These are phyloP conservation scores for Sclerotinia borealis DNA, from an alignment of 2,329 filamentous ascomycete genomes.

Conservation along the genomic window DNA sequence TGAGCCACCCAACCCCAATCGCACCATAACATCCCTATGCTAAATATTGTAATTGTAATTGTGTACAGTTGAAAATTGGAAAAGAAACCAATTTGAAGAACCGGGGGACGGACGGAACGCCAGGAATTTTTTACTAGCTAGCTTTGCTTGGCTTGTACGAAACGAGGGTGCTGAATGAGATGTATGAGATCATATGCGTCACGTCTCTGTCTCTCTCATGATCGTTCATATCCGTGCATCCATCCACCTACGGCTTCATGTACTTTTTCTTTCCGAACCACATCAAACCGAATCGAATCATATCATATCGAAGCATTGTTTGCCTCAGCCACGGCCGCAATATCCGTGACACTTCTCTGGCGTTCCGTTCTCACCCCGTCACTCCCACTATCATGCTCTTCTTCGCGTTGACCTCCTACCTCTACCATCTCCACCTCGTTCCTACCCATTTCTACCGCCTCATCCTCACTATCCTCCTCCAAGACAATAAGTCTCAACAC, in stretches of 20 bases:
- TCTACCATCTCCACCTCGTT: neutral
- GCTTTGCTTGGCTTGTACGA: too few species aligned
- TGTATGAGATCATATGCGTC: neutral
- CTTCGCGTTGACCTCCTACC: conserved; percentile 27
- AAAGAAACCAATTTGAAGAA: neutral
- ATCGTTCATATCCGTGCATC: neutral
- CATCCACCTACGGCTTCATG: neutral
- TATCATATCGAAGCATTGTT: neutral
- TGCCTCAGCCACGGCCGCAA: neutral
- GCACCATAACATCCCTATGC: neutral
- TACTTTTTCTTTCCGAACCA: too few species aligned
- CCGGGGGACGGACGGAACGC: neutral
- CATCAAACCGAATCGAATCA: neutral
- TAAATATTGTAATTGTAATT: neutral
- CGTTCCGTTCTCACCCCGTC: conserved; percentile 6
- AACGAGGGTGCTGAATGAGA: too few species aligned
- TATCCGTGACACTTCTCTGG: conserved; percentile 8
- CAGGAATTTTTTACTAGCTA: neutral
- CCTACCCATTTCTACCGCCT: conserved; percentile 23
- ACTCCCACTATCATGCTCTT: conserved; percentile 43
- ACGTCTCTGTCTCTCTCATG: neutral
- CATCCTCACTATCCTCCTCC: conserved; percentile 45
- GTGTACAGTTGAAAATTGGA: neutral
- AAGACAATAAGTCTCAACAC: conserved; percentile 82
- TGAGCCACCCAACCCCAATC: neutral